Evolutionary conservation across 352 stramenopile genomes (phyloP).

Genomic region (Phytophthora uliginosa): DNA sequence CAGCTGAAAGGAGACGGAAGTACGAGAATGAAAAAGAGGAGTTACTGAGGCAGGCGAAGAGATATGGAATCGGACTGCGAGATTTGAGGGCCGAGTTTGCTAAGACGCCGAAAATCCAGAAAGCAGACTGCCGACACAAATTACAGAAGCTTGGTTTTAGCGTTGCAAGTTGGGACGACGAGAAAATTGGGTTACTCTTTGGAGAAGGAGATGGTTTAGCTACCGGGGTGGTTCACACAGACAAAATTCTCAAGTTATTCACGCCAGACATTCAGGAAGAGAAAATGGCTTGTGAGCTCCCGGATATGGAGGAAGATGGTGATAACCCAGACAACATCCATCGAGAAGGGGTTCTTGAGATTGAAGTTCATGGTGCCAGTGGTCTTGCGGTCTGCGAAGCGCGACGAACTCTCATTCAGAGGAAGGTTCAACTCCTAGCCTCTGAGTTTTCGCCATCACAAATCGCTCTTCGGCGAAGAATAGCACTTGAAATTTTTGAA

Average conservation of each 20-base stretch:
- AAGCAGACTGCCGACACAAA: slow-evolving; percentile 67
- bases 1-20: slow-evolving; percentile 57
- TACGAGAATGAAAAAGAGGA: slow-evolving; percentile 86
- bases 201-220: slow-evolving; percentile 46
- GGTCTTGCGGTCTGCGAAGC: slow-evolving; percentile 48
- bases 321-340: slow-evolving; percentile 73
- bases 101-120: slow-evolving; percentile 59
- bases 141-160: slow-evolving; percentile 78
- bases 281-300: slow-evolving; percentile 75
- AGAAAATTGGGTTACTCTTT: slow-evolving; percentile 77
- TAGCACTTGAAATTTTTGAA: slow-evolving; percentile 50
- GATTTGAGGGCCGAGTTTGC: slow-evolving; percentile 76
- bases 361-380: slow-evolving; percentile 68
- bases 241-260: slow-evolving; percentile 73
- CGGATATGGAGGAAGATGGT: slow-evolving; percentile 82
- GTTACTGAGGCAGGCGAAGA: slow-evolving; percentile 64
- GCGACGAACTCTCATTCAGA: slow-evolving; percentile 7
- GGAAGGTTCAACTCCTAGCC: slow-evolving; percentile 47
- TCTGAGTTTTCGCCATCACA: slow-evolving; percentile 48
- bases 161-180: slow-evolving; percentile 73
- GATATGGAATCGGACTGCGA: slow-evolving; percentile 73
- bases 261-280: slow-evolving; percentile 80
- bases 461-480: slow-evolving; percentile 29
- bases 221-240: slow-evolving; percentile 53
- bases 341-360: slow-evolving; percentile 72